Base-by-base conservation (phyloP, 768 basidiomycete genomes). In the Lyophyllum shimeji region DNA sequence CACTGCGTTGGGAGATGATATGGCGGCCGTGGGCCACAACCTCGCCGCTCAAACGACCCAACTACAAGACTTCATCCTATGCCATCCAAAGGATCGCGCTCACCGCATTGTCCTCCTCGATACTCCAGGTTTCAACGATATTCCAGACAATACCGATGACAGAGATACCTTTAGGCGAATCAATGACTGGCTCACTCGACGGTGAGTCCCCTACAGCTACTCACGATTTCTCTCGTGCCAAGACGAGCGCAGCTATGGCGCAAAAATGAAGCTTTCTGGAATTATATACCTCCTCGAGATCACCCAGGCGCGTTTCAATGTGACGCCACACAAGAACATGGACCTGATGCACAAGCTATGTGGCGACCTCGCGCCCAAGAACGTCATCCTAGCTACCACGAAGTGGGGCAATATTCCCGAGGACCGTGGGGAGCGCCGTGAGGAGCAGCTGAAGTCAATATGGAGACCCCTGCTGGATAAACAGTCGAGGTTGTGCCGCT, bases 221-320 rank as follows among this genome's bases (percentile, higher is more conserved):
- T 42, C 2, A 1, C 18, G 15, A 11, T 0, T 25, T 1, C 34
- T 7, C 24, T 1, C 11, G 4, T 37, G 15, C 25, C 5, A 23
- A 34, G 2, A n/a, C 25, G 8, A 49, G 9, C 29, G 6, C 29
- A 60, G 59, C 15, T 60, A 60, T 21, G 48, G 46, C 42, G 55
- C 47, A 2, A 60, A 60, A 31, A 55, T 55, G 46, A 55, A 44
- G 39, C 37, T 63, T 7, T 50, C 56, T n/a, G 61, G 58, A 13
- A 53, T 63, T 44, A 54, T 63, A 21, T 63, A 63, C 27, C 51
- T 63, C 46, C 58, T 58, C 49, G 58, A 59, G 21, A 63, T 63
- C 39, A 60, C 50, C 43, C 49, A 65, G 59, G 62, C 61, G 60
- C 46, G 59, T n/a, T 60, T 60, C 43, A 57, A 52, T 8, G 56